A percentile compares a stretch with the other conserved stretches of the same genome.
These are phyloP conservation scores for Nidularia sp. DNA, from an alignment of 768 basidiomycete species.

Conservation along the genomic window DNA sequence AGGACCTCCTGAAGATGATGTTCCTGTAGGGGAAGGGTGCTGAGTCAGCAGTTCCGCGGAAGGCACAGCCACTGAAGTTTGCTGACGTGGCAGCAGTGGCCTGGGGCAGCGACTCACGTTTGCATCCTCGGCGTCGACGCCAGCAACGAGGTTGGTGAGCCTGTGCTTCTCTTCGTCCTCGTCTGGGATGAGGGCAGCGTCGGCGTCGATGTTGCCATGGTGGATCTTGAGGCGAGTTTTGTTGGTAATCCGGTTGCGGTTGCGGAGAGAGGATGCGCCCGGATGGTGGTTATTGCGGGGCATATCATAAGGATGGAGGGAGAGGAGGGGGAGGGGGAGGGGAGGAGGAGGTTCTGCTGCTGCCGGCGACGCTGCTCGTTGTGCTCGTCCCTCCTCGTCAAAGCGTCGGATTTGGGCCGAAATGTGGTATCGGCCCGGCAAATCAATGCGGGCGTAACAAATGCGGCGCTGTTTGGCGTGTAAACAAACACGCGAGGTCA, in stretches of 20 bases:
- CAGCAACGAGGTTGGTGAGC: conserved; percentile 71
- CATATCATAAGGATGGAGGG: conserved; percentile 69
- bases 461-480: conserved; percentile 30
- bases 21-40: conserved; percentile 34
- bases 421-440: conserved; percentile 57
- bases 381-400: conserved; percentile 49
- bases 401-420: conserved; percentile 61
- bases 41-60: conserved; percentile 43
- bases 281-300: conserved; percentile 70
- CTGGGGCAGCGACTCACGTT: conserved; percentile 63
- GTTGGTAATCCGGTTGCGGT: conserved; percentile 89
- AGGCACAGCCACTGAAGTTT: conserved; percentile 43
- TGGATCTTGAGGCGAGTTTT: conserved; percentile 86
- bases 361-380: conserved; percentile 24
- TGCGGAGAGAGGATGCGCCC: conserved; percentile 76
- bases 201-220: conserved; percentile 78
- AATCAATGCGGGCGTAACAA: conserved; percentile 31
- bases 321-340: conserved; percentile 25
- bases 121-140: conserved; percentile 91
- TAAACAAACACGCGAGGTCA: conserved; percentile 27
- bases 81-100: conserved; percentile 28
- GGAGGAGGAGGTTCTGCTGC: conserved; percentile 30
- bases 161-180: conserved; percentile 83
- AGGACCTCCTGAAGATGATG: conserved; percentile 51
- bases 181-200: conserved; percentile 76